These are phyloP conservation scores for Salix dunnii DNA, from an alignment of 345 rosid genomes.

Conservation along the genomic window DNA sequence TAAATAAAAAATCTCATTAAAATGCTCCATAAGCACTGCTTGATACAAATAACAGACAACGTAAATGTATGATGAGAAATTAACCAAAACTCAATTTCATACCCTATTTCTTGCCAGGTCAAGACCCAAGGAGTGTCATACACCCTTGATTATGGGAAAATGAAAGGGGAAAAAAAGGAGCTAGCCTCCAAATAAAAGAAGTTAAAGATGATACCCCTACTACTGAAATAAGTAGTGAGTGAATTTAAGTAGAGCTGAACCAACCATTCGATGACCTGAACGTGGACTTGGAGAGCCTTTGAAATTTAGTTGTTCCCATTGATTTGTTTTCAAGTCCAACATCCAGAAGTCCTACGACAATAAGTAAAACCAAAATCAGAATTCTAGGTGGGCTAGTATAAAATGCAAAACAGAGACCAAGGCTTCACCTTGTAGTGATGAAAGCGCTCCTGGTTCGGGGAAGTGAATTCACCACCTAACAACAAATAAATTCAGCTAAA, in stretches of 20 bases:
- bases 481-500: constrained; percentile 5
- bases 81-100: no score
- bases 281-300: constrained; percentile 92
- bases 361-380: not conserved
- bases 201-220: not conserved
- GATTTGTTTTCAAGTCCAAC: constrained; percentile 87
- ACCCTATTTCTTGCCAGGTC: no score
- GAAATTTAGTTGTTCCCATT: constrained; percentile 86
- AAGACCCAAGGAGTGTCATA: no score
- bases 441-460: constrained; percentile 94
- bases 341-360: constrained; percentile 79
- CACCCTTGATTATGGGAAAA: no score
- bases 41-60: not conserved
- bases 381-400: not conserved
- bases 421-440: constrained; percentile 85
- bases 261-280: constrained; percentile 97
- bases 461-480: constrained; percentile 93
- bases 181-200: not conserved
- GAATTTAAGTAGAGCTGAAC: constrained; percentile 14
- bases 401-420: not conserved
- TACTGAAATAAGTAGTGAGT: not conserved
- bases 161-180: no score
- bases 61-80: no score
- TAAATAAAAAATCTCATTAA: not conserved
- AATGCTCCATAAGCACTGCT: not conserved